Evolutionary conservation across 1,284 basidiomycete species (phyloP), one percentile per base, ranked within the genome.

Genomic region (Clitocybe nebularis): DNA sequence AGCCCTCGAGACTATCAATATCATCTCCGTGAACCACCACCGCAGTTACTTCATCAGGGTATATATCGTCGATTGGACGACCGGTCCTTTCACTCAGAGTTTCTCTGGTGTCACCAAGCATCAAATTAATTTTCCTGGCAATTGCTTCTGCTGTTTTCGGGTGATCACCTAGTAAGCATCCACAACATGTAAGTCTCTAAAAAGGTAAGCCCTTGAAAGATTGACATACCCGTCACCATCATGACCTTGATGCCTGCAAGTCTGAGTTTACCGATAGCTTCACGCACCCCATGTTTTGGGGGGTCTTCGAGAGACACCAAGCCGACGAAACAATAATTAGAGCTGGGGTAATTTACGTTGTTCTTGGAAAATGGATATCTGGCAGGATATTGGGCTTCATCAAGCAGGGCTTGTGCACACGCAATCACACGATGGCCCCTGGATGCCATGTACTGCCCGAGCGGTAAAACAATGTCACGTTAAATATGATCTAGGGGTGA

Each of bases 221-320:
- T 38, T 37, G 21, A 51, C 63, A 35, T 35, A 77, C 78, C 78
- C 19, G 80, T 82, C 5, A 83, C 77, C 80, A 83, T 83, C 73
- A 83, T 81, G 34, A 84, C 80, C 59, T 81, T 83, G 55, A 84
- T 83, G 5, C 81, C 81, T 8, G 80, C 81, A 6, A 80, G 66
- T 44, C 80, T 72, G 26, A 84, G 69, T 20, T 77, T 81, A 4
- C 81, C 80, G 47, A 84, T 80, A 7, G 81, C 81, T 53, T 84
- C 80, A 13, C 80, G 74, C 5, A 84, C 81, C 33, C 81, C 81
- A 47, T 82, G 80, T 53, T 83, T 82, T 3, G 81, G 81, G 11
- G 81, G 81, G 56, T 84, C 81, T 54, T 83, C 79, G 20, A 85
- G 67, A 3, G 80, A 82, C 26, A 81, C 72, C 34, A 84, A 67